Percentiles rank a stretch among this genome's conserved stretches.
phyloP scores from a whole-genome alignment of 1,284 basidiomycete genomes.

The Polyporus tsugae region DNA sequence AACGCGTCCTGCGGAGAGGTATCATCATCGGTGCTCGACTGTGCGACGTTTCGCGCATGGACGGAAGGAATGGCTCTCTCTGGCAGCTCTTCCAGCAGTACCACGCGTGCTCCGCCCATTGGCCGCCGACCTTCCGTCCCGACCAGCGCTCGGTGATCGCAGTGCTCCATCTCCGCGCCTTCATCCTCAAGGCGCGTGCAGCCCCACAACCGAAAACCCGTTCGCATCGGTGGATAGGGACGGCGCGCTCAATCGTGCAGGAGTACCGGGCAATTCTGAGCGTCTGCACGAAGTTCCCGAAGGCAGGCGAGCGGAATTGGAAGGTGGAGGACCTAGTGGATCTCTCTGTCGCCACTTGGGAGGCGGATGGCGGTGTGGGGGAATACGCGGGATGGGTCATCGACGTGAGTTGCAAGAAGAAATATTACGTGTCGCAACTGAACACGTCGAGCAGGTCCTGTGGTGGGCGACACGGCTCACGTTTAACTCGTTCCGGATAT shows the following conservation, averaged over 20 bases:
- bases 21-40: constrained; percentile 63
- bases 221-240: constrained; percentile 66
- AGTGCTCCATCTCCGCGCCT: constrained; percentile 75
- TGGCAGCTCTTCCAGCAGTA: constrained; percentile 75
- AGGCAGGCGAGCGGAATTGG: constrained; percentile 82
- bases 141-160: constrained; percentile 76
- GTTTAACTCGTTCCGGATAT: constrained; percentile 87
- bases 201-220: constrained; percentile 38
- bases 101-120: constrained; percentile 66
- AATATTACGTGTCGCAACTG: neutral
- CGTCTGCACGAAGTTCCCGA: constrained; percentile 80
- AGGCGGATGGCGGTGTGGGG: constrained; percentile 66
- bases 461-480: constrained; percentile 94
- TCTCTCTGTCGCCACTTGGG: constrained; percentile 84
- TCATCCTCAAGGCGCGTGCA: constrained; percentile 59
- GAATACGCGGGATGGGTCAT: constrained; percentile 76
- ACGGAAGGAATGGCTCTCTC: constrained; percentile 49
- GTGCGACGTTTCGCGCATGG: constrained; percentile 44
- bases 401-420: constrained; percentile 58
- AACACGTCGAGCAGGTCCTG: constrained; percentile 60
- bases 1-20: constrained; percentile 75
- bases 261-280: constrained; percentile 75
- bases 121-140: constrained; percentile 80
- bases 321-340: constrained; percentile 89
- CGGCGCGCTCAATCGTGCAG: constrained; percentile 69